Evolutionary conservation across 768 basidiomycete species (phyloP).

Genomic region (Agaricus bisporus): DNA sequence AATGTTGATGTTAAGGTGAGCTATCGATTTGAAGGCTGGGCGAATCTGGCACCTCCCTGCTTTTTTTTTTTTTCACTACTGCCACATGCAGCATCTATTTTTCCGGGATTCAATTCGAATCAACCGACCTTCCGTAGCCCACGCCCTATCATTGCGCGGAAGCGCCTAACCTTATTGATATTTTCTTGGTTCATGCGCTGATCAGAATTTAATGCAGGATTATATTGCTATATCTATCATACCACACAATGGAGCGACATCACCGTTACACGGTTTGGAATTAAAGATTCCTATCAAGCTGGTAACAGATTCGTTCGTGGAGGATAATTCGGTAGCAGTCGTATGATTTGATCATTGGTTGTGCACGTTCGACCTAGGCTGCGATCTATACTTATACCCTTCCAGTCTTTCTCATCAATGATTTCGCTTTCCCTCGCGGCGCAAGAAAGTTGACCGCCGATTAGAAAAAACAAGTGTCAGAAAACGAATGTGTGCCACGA

Average conservation of each 20-base stretch:
- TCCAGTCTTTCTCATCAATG: no score
- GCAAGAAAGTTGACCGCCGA: no score
- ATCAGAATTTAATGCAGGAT: conserved; percentile 33
- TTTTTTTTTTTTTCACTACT: not conserved
- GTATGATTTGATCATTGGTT: not conserved
- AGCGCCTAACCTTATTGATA: not conserved
- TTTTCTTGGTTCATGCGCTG: not conserved
- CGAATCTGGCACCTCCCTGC: not conserved
- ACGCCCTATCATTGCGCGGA: no score
- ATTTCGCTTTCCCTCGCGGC: no score
- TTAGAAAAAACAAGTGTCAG: no score
- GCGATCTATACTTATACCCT: no score
- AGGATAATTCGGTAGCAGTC: not conserved
- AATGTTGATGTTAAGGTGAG: conserved; percentile 38
- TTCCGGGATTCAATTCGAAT: not conserved
- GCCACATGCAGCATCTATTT: not conserved
- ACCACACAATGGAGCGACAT: conserved; percentile 29
- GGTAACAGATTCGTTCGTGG: conserved; percentile 48
- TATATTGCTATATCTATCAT: conserved; percentile 45
- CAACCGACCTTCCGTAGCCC: no score
- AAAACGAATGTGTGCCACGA: no score
- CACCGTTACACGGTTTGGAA: conserved; percentile 31
- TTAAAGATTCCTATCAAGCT: conserved; percentile 48
- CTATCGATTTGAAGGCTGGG: not conserved
- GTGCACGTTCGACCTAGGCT: no score